phyloP scores from a whole-genome alignment of 257 asterid genomes.

The Prunella vulgaris region DNA sequence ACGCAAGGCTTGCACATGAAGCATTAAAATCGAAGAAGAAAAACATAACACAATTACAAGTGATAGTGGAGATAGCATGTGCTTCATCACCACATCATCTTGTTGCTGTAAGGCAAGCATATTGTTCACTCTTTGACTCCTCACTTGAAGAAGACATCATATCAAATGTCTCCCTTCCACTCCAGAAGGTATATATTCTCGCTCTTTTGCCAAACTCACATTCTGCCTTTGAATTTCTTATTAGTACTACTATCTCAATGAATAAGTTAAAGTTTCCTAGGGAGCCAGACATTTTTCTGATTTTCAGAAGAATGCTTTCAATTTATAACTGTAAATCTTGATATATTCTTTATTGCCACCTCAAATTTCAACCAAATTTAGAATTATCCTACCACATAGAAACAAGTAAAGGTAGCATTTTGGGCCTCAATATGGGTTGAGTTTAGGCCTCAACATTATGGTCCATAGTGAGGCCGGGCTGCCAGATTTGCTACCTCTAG shows the following conservation, averaged over 20 bases:
- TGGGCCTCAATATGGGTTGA: neutral
- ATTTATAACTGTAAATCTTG: neutral
- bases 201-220: neutral
- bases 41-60: constrained; percentile 49
- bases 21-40: constrained; percentile 53
- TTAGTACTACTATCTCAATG: neutral
- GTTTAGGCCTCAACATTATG: neutral
- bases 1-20: constrained; percentile 66
- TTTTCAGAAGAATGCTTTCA: neutral
- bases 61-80: constrained; percentile 73
- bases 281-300: neutral
- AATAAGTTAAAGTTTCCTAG: neutral
- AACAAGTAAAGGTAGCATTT: neutral
- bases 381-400: neutral
- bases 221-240: neutral
- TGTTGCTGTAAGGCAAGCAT: constrained; percentile 57
- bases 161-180: constrained; percentile 46
- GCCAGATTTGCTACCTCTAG: neutral
- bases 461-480: neutral
- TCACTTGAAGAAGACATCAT: constrained; percentile 79
- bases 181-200: constrained; percentile 48
- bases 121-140: constrained; percentile 47
- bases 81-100: constrained; percentile 72
- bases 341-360: neutral
- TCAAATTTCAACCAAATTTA: neutral